A percentile compares a stretch with the other conserved stretches of the same genome.
phyloP scores from a whole-genome alignment of 2,329 filamentous ascomycete genomes.

The Aspergillus thermomutatus region DNA sequence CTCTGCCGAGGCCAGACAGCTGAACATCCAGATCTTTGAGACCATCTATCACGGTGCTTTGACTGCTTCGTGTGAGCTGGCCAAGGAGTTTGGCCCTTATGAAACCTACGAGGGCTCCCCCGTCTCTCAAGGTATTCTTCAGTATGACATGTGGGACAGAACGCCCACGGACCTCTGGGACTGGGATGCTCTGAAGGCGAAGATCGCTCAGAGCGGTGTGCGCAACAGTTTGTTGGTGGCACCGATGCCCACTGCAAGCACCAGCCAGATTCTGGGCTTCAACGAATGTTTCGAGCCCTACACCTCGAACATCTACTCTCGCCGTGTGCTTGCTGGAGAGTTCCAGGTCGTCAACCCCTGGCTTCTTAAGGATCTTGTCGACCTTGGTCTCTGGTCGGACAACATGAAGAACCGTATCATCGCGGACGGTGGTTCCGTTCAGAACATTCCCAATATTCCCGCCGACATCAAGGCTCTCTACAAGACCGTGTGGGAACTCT shows the following conservation, averaged over 20 bases:
- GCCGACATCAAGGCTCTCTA: slow-evolving; percentile 94
- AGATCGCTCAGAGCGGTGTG: slow-evolving; percentile 89
- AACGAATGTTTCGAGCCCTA: slow-evolving; percentile 99
- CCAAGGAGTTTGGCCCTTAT: slow-evolving; percentile 80
- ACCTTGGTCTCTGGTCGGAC: slow-evolving; percentile 97
- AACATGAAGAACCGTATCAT: slow-evolving; percentile 99
- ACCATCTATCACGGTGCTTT: slow-evolving; percentile 97
- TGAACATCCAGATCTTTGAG: slow-evolving; percentile 99
- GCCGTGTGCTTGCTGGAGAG: slow-evolving; percentile 93
- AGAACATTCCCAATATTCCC: slow-evolving; percentile 95
- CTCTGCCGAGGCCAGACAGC: slow-evolving; percentile 84
- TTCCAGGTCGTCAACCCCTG: slow-evolving; percentile 99
- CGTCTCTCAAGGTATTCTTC: slow-evolving; percentile 89
- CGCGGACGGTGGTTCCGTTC: slow-evolving; percentile 89
- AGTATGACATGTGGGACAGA: slow-evolving; percentile 98
- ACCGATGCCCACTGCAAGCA: slow-evolving; percentile 96
- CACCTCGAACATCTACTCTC: slow-evolving; percentile 99
- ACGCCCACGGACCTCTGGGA: slow-evolving; percentile 95
- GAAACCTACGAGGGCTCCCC: slow-evolving; percentile 89
- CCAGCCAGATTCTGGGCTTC: slow-evolving; percentile 96
- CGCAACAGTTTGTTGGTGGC: slow-evolving; percentile 94
- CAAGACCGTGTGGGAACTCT: slow-evolving; percentile 99
- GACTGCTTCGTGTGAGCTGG: slow-evolving; percentile 82
- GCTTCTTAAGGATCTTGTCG: slow-evolving; percentile 95
- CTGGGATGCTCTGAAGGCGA: slow-evolving; percentile 81